Evolutionary conservation across 1,284 basidiomycete genomes (phyloP), one percentile per base, ranked within the genome.

Genomic region (Sphagnurus paluster): DNA sequence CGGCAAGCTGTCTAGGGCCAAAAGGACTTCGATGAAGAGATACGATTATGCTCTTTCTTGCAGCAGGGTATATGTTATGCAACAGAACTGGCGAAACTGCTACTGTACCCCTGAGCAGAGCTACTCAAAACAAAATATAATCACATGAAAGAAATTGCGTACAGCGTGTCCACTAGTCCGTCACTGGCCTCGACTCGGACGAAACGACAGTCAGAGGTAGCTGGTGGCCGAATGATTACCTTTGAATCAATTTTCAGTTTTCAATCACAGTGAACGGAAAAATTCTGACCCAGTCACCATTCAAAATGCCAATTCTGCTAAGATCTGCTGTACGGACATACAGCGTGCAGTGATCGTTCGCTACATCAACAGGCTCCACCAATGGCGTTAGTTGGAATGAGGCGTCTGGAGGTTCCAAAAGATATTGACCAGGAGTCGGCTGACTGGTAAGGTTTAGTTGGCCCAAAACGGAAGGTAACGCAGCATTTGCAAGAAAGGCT

Each of bases 201-300:
- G 9, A 89, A 68, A 7, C 83, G 70, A 55, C 60, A 65, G 21
- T 60, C 61, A 58, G 64, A 60, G 46, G 63, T 49, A 56, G 52
- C 56, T 49, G 60, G 59, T 58, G 56, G 54, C 34, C 58, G 56
- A 30, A 59, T 62, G 32, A 76, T 58, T 20, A 64, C 66, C 74
- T 56, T n/a, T 75, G 36, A n/a, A 42, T 10, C 11, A 36, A 50
- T 34, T 21, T 17, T 16, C 14, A 44, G 52, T 24, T 42, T 51
- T 47, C 48, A 44, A 48, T 35, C 5, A 34, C 20, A 10, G 29
- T 20, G 23, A 7, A 30, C 10, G 14, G 21, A 20, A 30, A 19
- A 14, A 29, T 47, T 61, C 84, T 56, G 58, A 91, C 93, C 93
- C 93, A 96, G 63, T 97, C 92, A 25, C 90, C 90, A 55, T 84